Evolutionary conservation across 495 filamentous ascomycete genomes (phyloP).

Genomic region (Bombardia bombarda): DNA sequence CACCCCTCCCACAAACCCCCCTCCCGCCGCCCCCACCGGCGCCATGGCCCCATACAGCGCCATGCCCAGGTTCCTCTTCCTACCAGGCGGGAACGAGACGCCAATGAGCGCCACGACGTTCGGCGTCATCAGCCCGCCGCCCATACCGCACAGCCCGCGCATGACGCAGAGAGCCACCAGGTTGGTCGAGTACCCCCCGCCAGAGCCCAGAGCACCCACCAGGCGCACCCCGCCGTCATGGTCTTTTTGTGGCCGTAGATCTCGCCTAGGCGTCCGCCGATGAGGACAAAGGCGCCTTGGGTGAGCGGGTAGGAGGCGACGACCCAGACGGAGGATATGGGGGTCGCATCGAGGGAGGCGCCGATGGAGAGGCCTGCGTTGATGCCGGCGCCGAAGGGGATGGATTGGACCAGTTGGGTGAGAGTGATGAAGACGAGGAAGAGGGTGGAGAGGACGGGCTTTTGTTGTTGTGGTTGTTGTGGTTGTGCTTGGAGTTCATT

Average conservation of each 20-base stretch:
- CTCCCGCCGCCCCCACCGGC: conserved; percentile 39
- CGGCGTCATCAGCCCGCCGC: conserved; percentile 38
- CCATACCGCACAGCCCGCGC: conserved; percentile 35
- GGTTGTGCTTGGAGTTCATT: neutral
- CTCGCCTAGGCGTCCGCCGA: conserved; percentile 41
- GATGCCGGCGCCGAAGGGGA: conserved; percentile 21
- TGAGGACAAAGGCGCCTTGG: conserved; percentile 42
- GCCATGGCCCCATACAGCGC: conserved; percentile 44
- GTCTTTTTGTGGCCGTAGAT: conserved; percentile 43
- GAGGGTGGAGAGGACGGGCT: no score
- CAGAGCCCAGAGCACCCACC: conserved; percentile 31
- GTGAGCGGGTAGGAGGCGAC: conserved; percentile 32
- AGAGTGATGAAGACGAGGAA: conserved; percentile 16
- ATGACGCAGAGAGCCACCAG: conserved; percentile 31
- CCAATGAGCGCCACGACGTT: conserved; percentile 42
- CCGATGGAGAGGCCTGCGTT: conserved; percentile 19
- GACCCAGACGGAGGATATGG: conserved; percentile 15
- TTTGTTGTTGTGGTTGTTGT: no score
- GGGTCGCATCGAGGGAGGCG: conserved; percentile 6
- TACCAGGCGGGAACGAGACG: conserved; percentile 37
- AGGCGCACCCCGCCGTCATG: conserved; percentile 29
- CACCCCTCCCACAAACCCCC: conserved; percentile 34
- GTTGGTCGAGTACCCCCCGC: conserved; percentile 14
- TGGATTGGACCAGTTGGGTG: conserved; percentile 23
- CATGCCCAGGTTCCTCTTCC: conserved; percentile 37